A percentile compares a stretch with the other conserved stretches of the same genome.
Evolutionary conservation across 1,139 yeast species (phyloP).

Genomic region (Candida tunisiensis): DNA sequence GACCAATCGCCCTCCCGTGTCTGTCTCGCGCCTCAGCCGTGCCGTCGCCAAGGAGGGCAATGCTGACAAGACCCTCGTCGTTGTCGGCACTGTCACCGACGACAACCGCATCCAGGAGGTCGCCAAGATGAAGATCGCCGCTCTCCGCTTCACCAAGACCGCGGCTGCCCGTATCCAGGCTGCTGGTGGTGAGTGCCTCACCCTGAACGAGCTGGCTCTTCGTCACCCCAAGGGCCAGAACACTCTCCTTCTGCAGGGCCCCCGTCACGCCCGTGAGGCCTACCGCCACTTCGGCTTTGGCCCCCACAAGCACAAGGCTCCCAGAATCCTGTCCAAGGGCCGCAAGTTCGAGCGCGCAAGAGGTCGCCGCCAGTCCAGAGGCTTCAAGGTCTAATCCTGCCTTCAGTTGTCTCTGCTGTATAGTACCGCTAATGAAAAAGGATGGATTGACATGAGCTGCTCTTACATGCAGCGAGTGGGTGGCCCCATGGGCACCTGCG

Average conservation of each 20-base stretch:
- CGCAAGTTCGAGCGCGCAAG: slow-evolving; percentile 99
- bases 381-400: slow-evolving; percentile 95
- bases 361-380: slow-evolving; percentile 99
- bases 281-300: slow-evolving; percentile 99
- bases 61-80: slow-evolving; percentile 84
- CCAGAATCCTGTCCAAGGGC: slow-evolving; percentile 94
- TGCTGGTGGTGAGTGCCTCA: slow-evolving; percentile 99
- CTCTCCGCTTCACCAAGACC: slow-evolving; percentile 97
- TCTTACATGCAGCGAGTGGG: too few species aligned
- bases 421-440: too few species aligned
- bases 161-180: slow-evolving; percentile 95
- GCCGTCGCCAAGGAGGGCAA: slow-evolving; percentile 76
- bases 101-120: slow-evolving; percentile 86
- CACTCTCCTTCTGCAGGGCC: slow-evolving; percentile 97
- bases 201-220: slow-evolving; percentile 96
- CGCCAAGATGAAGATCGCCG: slow-evolving; percentile 98
- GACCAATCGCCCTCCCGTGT: slow-evolving; percentile 99
- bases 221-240: slow-evolving; percentile 99
- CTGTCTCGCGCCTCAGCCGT: slow-evolving; percentile 80
- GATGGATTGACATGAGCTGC: too few species aligned
- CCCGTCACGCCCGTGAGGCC: slow-evolving; percentile 98
- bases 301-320: slow-evolving; percentile 99
- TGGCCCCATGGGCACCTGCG: too few species aligned
- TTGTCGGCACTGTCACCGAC: slow-evolving; percentile 98
- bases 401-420: too few species aligned